These are phyloP conservation scores for Endoconidiophora laricicola DNA, from an alignment of 2,329 filamentous ascomycete genomes.

Conservation along the genomic window DNA sequence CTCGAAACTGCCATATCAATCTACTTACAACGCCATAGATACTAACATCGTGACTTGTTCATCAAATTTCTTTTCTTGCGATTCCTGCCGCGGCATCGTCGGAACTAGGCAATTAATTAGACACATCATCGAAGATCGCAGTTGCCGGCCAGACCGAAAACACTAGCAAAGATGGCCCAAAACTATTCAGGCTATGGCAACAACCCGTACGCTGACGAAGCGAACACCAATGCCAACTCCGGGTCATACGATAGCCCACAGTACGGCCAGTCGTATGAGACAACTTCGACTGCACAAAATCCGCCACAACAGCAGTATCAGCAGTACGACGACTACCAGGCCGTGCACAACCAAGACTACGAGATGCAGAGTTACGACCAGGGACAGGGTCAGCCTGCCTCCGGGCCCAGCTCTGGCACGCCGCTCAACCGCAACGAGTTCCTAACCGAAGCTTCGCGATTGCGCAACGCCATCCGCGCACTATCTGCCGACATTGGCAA, in stretches of 20 bases:
- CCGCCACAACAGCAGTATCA: background rate
- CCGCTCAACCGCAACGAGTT: conserved; percentile 48
- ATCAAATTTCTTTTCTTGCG: background rate
- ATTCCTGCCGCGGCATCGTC: background rate
- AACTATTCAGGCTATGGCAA: conserved; percentile 43
- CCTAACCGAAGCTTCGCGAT: conserved; percentile 46
- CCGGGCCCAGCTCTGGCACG: conserved; percentile 15
- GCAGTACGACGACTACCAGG: conserved; percentile 16
- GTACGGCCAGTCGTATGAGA: background rate
- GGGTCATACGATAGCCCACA: no score
- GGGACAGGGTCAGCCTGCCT: conserved; percentile 17
- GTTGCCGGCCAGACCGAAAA: background rate
- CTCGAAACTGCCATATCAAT: no score
- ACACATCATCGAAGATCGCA: no score
- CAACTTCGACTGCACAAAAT: conserved; percentile 18
- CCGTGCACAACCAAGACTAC: conserved; percentile 21
- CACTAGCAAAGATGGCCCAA: conserved; percentile 6
- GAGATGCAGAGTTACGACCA: conserved; percentile 38
- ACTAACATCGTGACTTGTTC: no score
- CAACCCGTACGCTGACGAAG: conserved; percentile 38
- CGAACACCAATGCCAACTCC: background rate
- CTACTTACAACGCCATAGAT: no score
- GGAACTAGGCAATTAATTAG: background rate
- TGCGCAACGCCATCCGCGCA: conserved; percentile 50
- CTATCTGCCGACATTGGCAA: conserved; percentile 50